Evolutionary conservation across 2,329 filamentous ascomycete species (phyloP), one percentile per base, ranked within the genome.

Genomic region (Biscogniauxia sp.): DNA sequence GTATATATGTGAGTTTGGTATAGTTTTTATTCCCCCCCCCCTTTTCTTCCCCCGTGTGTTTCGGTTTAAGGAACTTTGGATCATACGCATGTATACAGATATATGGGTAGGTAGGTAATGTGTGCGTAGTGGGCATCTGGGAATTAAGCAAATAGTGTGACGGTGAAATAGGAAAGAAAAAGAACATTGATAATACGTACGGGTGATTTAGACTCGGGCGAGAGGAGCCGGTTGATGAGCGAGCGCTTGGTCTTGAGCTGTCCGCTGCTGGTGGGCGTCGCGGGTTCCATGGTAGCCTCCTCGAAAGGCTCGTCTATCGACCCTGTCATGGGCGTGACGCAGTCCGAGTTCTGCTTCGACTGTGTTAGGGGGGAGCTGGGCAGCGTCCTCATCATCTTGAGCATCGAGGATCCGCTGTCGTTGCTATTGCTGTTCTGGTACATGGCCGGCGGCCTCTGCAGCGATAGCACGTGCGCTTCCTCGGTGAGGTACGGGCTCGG

Each of bases 401-500:
- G 20, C 19, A 56, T n/a, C 1, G 61, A 58, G n/a, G 52, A n/a
- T 9, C 58, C 51, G 26, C 63, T 63, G 56, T 64, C 65, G 54
- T 63, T 65, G 23, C 60, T 67, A 15, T 61, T 61, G 23, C 62
- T 59, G 2, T 64, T 17, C 37, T n/a, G 51, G 50, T 60, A 61
- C 7, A 67, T 3, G 59, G 69, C 69, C 56, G 57, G 58, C 1
- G 67, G 58, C 13, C 64, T 64, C 37, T 67, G 62, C 5, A 67
- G 62, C n/a, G 65, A 67, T 13, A 65, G 65, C 9, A 66, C 63
- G 25, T 68, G 65, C 9, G 66, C 54, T 45, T 71, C 67, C 23
- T 71, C 69, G 5, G 63, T 64, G 20, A 66, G 56, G 32, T 67
- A 66, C 15, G 37, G 37, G 49, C 57, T 64, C 17, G 56, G 6